phyloP scores from a whole-genome alignment of 352 stramenopile species.

The Phytophthora litchii region DNA sequence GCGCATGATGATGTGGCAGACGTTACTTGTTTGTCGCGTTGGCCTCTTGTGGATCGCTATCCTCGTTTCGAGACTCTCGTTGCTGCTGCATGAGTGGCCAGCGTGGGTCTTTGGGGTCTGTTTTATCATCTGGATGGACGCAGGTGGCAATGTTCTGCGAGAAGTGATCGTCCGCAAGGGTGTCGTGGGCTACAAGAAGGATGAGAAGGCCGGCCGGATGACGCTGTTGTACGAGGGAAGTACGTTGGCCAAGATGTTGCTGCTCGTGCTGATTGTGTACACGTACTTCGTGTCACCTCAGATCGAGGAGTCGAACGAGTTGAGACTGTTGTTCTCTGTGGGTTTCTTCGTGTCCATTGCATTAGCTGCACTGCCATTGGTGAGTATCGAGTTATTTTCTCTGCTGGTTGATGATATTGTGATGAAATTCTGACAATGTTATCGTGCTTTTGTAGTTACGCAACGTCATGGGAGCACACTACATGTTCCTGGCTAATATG shows the following conservation, averaged over 20 bases:
- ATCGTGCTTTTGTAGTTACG: slow-evolving; percentile 45
- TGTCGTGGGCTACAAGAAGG: slow-evolving; percentile 61
- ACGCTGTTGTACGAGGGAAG: slow-evolving; percentile 73
- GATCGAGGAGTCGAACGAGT: slow-evolving; percentile 56
- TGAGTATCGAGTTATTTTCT: slow-evolving; percentile 13
- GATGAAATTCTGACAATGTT: slow-evolving; percentile 1
- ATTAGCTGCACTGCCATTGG: slow-evolving; percentile 59
- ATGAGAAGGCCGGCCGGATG: slow-evolving; percentile 61
- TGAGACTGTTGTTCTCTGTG: slow-evolving; percentile 61
- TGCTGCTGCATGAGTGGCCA: slow-evolving; percentile 70
- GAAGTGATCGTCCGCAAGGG: slow-evolving; percentile 74
- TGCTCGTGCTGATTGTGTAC: slow-evolving; percentile 78
- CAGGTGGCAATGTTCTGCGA: slow-evolving; percentile 61
- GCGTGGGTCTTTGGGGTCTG: slow-evolving; percentile 72
- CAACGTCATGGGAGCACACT: slow-evolving; percentile 74
- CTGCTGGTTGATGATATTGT: not conserved
- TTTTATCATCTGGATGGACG: slow-evolving; percentile 82
- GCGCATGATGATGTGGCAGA: slow-evolving; percentile 79
- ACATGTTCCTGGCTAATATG: slow-evolving; percentile 84
- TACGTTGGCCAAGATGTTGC: slow-evolving; percentile 68
- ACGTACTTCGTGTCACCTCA: slow-evolving; percentile 67
- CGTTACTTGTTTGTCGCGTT: slow-evolving; percentile 61
- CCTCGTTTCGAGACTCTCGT: slow-evolving; percentile 57
- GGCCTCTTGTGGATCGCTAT: slow-evolving; percentile 77
- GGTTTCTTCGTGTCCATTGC: slow-evolving; percentile 78